These are phyloP conservation scores for Lenzites betulinus DNA, from an alignment of 768 basidiomycete genomes.

Conservation along the genomic window DNA sequence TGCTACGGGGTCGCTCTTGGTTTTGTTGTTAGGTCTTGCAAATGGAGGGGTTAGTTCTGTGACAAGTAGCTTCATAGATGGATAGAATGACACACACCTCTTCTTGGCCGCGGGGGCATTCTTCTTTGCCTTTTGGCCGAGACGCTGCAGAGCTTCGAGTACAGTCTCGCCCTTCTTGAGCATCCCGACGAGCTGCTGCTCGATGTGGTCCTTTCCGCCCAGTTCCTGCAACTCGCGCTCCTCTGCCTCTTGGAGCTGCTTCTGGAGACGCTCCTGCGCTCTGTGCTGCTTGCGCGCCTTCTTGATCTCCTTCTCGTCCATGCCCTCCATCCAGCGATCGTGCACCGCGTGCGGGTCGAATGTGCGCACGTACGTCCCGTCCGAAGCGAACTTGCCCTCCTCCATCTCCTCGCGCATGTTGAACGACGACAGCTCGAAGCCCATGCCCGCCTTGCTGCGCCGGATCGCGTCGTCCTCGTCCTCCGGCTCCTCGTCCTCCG, in stretches of 20 bases:
- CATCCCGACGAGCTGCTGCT: conserved; percentile 67
- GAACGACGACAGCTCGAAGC: conserved; percentile 91
- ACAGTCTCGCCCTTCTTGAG: conserved; percentile 92
- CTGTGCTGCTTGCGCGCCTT: conserved; percentile 75
- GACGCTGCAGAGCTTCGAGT: conserved; percentile 82
- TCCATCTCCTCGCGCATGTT: conserved; percentile 99
- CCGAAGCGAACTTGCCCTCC: conserved; percentile 95
- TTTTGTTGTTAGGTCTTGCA: conserved; percentile 36
- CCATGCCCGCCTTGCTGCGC: conserved; percentile 85
- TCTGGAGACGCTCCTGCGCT: conserved; percentile 71
- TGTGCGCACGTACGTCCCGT: conserved; percentile 84
- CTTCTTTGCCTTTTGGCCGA: conserved; percentile 72
- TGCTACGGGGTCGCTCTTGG: conserved; percentile 29
- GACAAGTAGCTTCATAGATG: not conserved
- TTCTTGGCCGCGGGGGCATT: conserved; percentile 20
- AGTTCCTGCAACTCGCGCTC: conserved; percentile 70
- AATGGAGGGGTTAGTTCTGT: not conserved
- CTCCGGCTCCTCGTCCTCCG: conserved; percentile 50
- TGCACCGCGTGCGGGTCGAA: conserved; percentile 91
- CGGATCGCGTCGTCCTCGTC: conserved; percentile 82
- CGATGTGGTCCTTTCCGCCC: conserved; percentile 63
- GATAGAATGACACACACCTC: conserved; percentile 20
- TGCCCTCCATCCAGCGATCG: conserved; percentile 94
- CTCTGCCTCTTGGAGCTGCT: conserved; percentile 68
- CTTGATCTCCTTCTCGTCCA: conserved; percentile 85